A percentile compares a stretch with the other conserved stretches of the same genome.
phyloP scores from a whole-genome alignment of 495 filamentous ascomycete species.

The Apodospora peruviana region DNA sequence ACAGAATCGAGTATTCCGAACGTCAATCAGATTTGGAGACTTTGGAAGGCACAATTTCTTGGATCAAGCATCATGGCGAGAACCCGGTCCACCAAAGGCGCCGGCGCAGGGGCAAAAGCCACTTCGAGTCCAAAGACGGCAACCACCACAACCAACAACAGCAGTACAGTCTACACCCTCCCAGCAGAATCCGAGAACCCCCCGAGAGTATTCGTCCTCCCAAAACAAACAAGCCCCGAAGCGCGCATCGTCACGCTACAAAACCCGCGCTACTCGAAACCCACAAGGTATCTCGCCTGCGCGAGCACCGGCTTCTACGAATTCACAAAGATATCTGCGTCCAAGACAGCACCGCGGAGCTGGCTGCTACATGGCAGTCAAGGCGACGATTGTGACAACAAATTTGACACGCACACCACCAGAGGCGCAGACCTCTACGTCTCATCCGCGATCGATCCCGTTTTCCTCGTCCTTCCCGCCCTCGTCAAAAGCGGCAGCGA shows the following conservation, averaged over 20 bases:
- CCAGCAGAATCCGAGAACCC: constrained; percentile 33
- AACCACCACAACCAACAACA: constrained; percentile 16
- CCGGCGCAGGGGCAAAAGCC: constrained; percentile 6
- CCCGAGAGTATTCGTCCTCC: constrained; percentile 76
- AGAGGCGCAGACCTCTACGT: constrained; percentile 67
- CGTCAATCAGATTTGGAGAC: no score
- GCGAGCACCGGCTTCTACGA: constrained; percentile 78
- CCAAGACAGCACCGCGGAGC: constrained; percentile 55
- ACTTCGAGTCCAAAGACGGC: constrained; percentile 22
- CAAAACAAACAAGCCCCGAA: constrained; percentile 54
- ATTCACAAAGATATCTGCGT: constrained; percentile 69
- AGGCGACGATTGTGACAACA: neutral
- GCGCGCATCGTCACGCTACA: constrained; percentile 70
- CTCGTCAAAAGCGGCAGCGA: constrained; percentile 35
- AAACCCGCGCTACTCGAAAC: constrained; percentile 64
- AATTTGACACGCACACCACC: constrained; percentile 29
- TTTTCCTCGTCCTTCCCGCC: constrained; percentile 78
- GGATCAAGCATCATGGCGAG: constrained; percentile 21
- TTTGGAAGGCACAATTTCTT: neutral
- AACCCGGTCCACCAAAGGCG: constrained; percentile 20
- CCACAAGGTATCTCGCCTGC: constrained; percentile 74
- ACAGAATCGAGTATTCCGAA: no score
- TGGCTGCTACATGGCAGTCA: constrained; percentile 53
- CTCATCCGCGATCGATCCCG: constrained; percentile 74
- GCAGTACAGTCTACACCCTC: constrained; percentile 27